Percentiles rank a stretch among this genome's conserved stretches.
phyloP scores from a whole-genome alignment of 768 basidiomycete species.

The Hygrophoropsis aurantiaca region DNA sequence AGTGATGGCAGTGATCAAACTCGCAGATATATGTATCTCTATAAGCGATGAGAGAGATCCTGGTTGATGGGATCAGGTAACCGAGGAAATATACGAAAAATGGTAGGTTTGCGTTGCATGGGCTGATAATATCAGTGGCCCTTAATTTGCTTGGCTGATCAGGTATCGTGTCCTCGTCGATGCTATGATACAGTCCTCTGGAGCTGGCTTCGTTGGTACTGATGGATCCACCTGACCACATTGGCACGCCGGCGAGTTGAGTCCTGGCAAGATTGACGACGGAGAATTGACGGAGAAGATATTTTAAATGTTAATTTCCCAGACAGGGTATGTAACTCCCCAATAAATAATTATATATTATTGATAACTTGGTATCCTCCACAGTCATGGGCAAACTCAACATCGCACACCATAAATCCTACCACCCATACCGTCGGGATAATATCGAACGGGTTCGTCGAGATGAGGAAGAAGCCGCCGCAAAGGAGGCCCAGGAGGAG shows the following conservation, averaged over 20 bases:
- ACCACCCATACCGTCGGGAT: slow-evolving; percentile 82
- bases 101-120: slow-evolving; percentile 39
- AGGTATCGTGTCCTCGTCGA: slow-evolving; percentile 79
- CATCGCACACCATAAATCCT: slow-evolving; percentile 90
- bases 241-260: slow-evolving; percentile 63
- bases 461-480: slow-evolving; percentile 79
- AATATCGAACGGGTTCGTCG: slow-evolving; percentile 79
- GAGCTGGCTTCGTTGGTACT: slow-evolving; percentile 71
- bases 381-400: slow-evolving; percentile 75
- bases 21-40: no score
- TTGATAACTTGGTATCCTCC: no score
- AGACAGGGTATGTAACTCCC: no score
- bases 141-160: background rate
- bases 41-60: slow-evolving; percentile 61
- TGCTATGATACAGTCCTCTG: slow-evolving; percentile 67
- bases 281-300: slow-evolving; percentile 59
- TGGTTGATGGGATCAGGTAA: slow-evolving; percentile 61
- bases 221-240: slow-evolving; percentile 67
- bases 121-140: background rate
- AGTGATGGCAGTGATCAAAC: no score
- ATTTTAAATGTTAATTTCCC: no score
- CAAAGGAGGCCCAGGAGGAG: slow-evolving; percentile 67
- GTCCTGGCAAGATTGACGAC: slow-evolving; percentile 61
- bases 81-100: slow-evolving; percentile 43
- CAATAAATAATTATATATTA: no score